Conservation (phyloP, 352 stramenopile species). For the Poterioochromonas sp. region DNA sequence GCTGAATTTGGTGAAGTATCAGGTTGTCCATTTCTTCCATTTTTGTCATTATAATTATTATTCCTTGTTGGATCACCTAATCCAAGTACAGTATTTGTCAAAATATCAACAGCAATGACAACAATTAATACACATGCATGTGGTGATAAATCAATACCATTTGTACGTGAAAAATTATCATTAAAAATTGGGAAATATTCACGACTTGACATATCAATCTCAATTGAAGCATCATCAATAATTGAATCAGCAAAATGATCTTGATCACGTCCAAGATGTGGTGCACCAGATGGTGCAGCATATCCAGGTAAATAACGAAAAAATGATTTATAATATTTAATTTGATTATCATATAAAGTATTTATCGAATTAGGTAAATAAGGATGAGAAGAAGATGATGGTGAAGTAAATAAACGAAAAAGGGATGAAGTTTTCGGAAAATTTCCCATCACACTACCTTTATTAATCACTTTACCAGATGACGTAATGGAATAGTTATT, state of each 20-base stretch:
- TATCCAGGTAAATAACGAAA: slow-evolving; percentile 4
- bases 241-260: not conserved
- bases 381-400: not conserved
- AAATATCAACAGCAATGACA: slow-evolving; percentile 2
- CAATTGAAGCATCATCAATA: slow-evolving; percentile 11
- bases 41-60: not conserved
- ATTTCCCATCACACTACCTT: too few species aligned
- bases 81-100: not conserved
- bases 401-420: too few species aligned
- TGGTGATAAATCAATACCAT: not conserved
- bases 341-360: slow-evolving; percentile 2
- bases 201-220: not conserved
- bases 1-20: not conserved
- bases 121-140: slow-evolving; percentile 18
- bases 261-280: not conserved
- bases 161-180: slow-evolving; percentile 1
- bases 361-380: not conserved
- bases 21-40: not conserved
- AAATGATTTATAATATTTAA: not conserved
- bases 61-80: too few species aligned
- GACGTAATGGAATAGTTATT: too few species aligned
- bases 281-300: not conserved
- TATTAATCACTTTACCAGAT: too few species aligned
- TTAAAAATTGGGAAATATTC: not conserved
- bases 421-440: too few species aligned